Conservation (phyloP, 352 stramenopile species). For the Pythium scleroteichum region DNA sequence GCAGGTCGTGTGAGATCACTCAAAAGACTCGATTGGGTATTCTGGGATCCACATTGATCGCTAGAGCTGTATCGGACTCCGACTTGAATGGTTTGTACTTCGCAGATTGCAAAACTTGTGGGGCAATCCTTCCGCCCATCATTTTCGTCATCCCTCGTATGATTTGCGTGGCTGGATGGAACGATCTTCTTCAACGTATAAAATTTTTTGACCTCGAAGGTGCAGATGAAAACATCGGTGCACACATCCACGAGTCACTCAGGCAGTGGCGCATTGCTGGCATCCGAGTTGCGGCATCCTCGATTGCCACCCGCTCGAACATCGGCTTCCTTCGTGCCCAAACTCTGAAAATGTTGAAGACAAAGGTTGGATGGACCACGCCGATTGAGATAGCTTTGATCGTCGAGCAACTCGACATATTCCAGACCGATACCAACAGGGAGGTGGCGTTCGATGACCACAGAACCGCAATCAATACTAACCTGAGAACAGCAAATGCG, state of each 20-base stretch:
- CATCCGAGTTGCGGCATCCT: neutral
- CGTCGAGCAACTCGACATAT: constrained; percentile 10
- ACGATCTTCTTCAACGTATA: constrained; percentile 11
- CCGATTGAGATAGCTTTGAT: neutral
- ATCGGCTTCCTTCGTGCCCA: neutral
- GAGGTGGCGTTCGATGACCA: too few species aligned
- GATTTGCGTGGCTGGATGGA: neutral
- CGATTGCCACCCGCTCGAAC: constrained; percentile 1
- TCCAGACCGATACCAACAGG: neutral
- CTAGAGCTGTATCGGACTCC: neutral
- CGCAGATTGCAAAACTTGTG: constrained; percentile 13
- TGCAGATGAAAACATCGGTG: neutral
- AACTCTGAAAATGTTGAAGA: neutral
- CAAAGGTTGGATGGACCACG: too few species aligned
- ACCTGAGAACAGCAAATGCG: constrained; percentile 1
- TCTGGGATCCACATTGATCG: neutral
- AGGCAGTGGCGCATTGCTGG: constrained; percentile 11
- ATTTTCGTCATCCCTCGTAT: constrained; percentile 5
- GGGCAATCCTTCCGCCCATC: constrained; percentile 11
- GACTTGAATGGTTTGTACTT: constrained; percentile 21
- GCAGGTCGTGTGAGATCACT: neutral
- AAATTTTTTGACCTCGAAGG: constrained; percentile 2
- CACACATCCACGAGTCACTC: constrained; percentile 3
- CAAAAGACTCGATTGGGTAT: constrained; percentile 14
- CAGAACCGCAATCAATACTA: too few species aligned